phyloP scores from a whole-genome alignment of 495 filamentous ascomycete species.

The Polyplosphaeria fusca region DNA sequence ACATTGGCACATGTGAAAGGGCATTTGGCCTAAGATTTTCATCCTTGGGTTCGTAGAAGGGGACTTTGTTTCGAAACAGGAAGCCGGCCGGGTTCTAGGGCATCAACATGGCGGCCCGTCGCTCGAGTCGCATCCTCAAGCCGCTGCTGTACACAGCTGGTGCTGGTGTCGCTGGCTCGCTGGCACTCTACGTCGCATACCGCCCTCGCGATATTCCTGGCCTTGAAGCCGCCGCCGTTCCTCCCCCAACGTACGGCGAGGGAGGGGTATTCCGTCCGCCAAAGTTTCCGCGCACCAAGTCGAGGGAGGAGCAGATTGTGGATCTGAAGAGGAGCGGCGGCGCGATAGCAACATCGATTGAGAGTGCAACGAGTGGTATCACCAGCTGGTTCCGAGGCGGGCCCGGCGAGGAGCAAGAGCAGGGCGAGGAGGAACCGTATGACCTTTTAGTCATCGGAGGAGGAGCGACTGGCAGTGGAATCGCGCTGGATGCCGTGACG shows the following conservation, averaged over 20 bases:
- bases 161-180: constrained; percentile 56
- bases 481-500: constrained; percentile 91
- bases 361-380: constrained; percentile 38
- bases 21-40: too few relatives aligned
- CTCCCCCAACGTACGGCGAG: constrained; percentile 74
- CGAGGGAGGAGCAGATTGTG: constrained; percentile 62
- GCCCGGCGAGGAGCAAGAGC: constrained; percentile 5
- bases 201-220: constrained; percentile 85
- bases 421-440: constrained; percentile 54
- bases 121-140: constrained; percentile 55
- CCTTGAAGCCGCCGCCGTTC: constrained; percentile 71
- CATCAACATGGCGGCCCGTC: constrained; percentile 55
- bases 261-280: constrained; percentile 77
- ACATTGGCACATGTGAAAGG: constrained; percentile 10
- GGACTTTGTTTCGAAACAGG: too few relatives aligned
- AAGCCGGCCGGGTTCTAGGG: too few relatives aligned
- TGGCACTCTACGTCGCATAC: constrained; percentile 71
- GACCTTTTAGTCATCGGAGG: constrained; percentile 89
- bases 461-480: constrained; percentile 88
- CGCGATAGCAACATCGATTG: constrained; percentile 13
- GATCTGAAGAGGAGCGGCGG: constrained; percentile 52
- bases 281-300: constrained; percentile 74
- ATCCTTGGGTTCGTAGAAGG: too few relatives aligned
- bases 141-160: constrained; percentile 61
- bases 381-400: constrained; percentile 23